These are phyloP conservation scores for Paradendryphiella salina DNA, from an alignment of 2,329 filamentous ascomycete genomes.

Conservation along the genomic window DNA sequence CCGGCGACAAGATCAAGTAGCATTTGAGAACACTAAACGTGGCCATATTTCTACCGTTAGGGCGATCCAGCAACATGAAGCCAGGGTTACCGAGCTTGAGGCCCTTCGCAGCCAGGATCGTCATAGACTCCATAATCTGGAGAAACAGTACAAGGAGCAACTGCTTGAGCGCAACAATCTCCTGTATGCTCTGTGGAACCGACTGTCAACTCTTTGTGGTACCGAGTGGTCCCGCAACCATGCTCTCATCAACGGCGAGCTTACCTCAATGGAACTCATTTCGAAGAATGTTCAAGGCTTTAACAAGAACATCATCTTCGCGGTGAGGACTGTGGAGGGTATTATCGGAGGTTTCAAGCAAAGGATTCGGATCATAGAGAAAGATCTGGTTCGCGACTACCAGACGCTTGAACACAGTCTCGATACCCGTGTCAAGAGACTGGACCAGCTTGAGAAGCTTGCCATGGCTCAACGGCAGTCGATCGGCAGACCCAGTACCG, in stretches of 20 bases:
- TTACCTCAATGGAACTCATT: constrained; percentile 84
- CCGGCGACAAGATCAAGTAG: constrained; percentile 82
- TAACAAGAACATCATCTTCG: constrained; percentile 83
- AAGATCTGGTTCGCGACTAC: constrained; percentile 88
- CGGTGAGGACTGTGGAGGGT: constrained; percentile 83
- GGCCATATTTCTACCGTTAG: constrained; percentile 85
- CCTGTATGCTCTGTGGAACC: constrained; percentile 86
- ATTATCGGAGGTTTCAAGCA: constrained; percentile 77
- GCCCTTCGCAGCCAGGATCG: constrained; percentile 75
- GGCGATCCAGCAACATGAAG: constrained; percentile 82
- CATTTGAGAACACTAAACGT: constrained; percentile 86
- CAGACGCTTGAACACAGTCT: constrained; percentile 80
- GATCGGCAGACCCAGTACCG: constrained; percentile 45
- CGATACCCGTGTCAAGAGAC: constrained; percentile 76
- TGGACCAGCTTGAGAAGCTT: constrained; percentile 82
- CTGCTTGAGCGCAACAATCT: constrained; percentile 86
- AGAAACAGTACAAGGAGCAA: constrained; percentile 82
- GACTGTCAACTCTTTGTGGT: constrained; percentile 82
- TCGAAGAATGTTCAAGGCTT: constrained; percentile 84
- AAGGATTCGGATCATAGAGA: constrained; percentile 82
- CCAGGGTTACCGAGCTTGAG: constrained; percentile 84
- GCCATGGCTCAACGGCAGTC: constrained; percentile 54
- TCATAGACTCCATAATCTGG: constrained; percentile 73
- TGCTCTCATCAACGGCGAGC: constrained; percentile 81
- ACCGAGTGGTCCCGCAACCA: constrained; percentile 91